Evolutionary conservation across 1,284 basidiomycete genomes (phyloP), one percentile per base, ranked within the genome.

Genomic region (Sphagnurus paluster): DNA sequence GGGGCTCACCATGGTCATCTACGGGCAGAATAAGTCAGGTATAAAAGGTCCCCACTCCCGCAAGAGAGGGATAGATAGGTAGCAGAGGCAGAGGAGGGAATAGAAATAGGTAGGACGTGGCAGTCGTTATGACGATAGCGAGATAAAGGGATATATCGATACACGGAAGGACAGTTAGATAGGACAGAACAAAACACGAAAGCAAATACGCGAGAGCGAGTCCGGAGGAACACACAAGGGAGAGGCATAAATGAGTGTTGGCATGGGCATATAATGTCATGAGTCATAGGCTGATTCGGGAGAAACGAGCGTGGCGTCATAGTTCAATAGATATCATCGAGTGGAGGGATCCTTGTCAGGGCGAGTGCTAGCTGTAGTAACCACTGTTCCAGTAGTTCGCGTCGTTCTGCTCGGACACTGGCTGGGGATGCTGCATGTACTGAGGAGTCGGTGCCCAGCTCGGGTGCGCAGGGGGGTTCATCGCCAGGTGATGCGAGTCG

Each of bases 341-440:
- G 19, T 28, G 14, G 17, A 25, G 23, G 4, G n/a, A 36, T 4
- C 16, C 25, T n/a, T 4, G 25, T 2, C 9, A 5, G 24, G 29
- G 2, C 4, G 20, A 10, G 17, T 11, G 11, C 23, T 33, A 42
- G 16, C 29, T 11, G 36, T 53, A 48, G 34, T 53, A 53, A 9
- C 32, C 16, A 16, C 45, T 45, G 11, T 43, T 41, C 51, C 51
- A 53, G 34, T 53, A 53, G 14, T 48, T 48, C 11, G 28, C 14
- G 9, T 33, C 49, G 16, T 44, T 38, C 20, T 41, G 52, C 32
- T 36, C 45, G 3, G 28, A 26, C 4, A 39, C 26, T 4, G 38
- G 29, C 10, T 50, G 48, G 8, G 37, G n/a, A n/a, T n/a, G 13
- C 32, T 42, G 42, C 23, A 48, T 21, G 34, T 53, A 53, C 29